Base-by-base conservation (phyloP, 2,329 filamentous ascomycete genomes). In the Trichoderma harzianum region DNA sequence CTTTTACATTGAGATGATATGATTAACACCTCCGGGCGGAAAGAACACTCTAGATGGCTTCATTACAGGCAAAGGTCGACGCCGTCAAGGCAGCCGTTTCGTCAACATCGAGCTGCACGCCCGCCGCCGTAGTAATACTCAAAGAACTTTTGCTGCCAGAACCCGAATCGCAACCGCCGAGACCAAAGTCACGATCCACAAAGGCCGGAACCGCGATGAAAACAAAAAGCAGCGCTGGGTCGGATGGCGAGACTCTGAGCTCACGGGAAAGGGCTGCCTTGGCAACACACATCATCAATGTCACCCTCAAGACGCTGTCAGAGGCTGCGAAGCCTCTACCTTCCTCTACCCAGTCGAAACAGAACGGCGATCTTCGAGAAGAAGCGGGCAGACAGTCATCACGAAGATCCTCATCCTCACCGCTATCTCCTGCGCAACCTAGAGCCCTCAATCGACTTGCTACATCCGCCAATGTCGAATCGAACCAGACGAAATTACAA, bases 261-360 rank as follows among this genome's bases (percentile, higher is more conserved):
- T 69, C 75, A 75, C 84, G 81, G 75, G 91, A 93, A 72, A 89
- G 87, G 79, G 90, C 89, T 65, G 84, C 88, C 58, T 82, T 95
- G 43, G 92, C 92, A 14, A 93, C 92, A 0, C 88, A 94, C 73
- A 85, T 93, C 43, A 89, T 94, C 76, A 95, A 95, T 78, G 84
- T 85, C 7, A 86, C 90, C 1, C 84, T 95, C 51, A 94, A 92
- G 77, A 85, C 87, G 11, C 85, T 95, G 4, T 86, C 86, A n/a
- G 90, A 92, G 70, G 89, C 89, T 0, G 84, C 89, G 24, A 94
- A 90, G 78, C 80, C 83, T 4, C 74, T 80, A 1, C 74, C 77
- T 5, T 74, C 76, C 5, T 69, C 79, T 2, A 78, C 80, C 16
- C 77, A 81, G 8, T 75, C 76, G n/a, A 79, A 79, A 53, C 78